A percentile compares a stretch with the other conserved stretches of the same genome.
These are phyloP conservation scores for Dalbergia oliveri DNA, from an alignment of 306 rosid species.

Conservation along the genomic window DNA sequence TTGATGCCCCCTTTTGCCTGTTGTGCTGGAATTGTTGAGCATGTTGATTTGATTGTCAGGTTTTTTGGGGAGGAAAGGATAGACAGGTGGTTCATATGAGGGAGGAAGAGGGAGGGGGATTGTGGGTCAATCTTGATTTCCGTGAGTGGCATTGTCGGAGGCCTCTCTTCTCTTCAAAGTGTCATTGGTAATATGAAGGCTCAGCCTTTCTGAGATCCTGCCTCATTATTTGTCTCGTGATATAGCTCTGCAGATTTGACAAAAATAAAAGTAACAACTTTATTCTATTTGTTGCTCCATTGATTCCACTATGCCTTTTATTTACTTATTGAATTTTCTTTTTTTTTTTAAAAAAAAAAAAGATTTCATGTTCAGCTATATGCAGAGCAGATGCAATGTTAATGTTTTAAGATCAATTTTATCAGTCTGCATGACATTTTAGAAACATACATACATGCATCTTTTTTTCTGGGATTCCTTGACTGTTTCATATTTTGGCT, in stretches of 20 bases:
- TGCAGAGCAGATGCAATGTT: constrained; percentile 24
- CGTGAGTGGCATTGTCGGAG: constrained; percentile 39
- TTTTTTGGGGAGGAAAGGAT: no score
- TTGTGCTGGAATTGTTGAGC: constrained; percentile 15
- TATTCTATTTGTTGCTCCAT: constrained; percentile 12
- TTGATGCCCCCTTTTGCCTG: neutral
- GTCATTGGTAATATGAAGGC: constrained; percentile 54
- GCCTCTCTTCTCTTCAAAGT: neutral
- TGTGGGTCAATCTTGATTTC: constrained; percentile 54
- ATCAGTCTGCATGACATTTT: constrained; percentile 37
- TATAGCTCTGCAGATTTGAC: constrained; percentile 49
- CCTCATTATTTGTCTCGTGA: constrained; percentile 52
- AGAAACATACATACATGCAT: constrained; percentile 44
- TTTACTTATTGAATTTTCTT: neutral
- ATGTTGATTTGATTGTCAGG: constrained; percentile 14
- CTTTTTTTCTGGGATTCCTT: neutral
- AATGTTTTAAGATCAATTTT: constrained; percentile 40
- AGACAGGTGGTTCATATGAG: constrained; percentile 52
- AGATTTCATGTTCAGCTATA: neutral
- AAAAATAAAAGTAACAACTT: neutral
- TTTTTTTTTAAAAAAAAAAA: neutral
- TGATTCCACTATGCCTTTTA: neutral
- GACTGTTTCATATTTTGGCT: constrained; percentile 10
- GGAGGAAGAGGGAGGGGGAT: constrained; percentile 51
- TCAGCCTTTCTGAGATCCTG: constrained; percentile 57